These are phyloP conservation scores for Wickerhamiella infanticola DNA, from an alignment of 1,139 yeast species.

Conservation along the genomic window DNA sequence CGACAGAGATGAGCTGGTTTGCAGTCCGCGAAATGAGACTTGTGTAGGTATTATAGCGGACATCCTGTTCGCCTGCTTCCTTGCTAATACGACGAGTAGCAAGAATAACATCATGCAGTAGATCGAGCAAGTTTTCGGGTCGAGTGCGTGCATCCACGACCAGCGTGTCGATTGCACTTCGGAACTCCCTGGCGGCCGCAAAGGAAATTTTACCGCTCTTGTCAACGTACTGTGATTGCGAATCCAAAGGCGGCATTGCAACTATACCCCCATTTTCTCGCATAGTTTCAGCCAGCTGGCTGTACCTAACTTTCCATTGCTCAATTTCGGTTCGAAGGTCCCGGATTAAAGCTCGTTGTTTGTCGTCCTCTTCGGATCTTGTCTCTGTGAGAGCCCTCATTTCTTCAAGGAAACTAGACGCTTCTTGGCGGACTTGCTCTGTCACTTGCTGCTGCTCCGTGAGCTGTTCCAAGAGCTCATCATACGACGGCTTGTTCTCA, in stretches of 20 bases:
- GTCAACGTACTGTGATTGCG: background rate
- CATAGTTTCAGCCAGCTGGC: constrained; percentile 21
- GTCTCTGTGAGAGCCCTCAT: constrained; percentile 26
- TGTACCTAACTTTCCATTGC: constrained; percentile 26
- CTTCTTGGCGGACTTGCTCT: constrained; percentile 29
- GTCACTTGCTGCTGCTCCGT: constrained; percentile 25
- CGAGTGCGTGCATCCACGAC: constrained; percentile 8
- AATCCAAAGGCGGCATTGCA: background rate
- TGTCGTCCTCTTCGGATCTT: constrained; percentile 16
- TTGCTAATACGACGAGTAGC: constrained; percentile 24
- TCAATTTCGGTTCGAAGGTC: constrained; percentile 22
- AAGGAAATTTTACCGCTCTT: constrained; percentile 2
- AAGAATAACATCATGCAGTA: constrained; percentile 23
- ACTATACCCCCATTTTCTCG: constrained; percentile 2
- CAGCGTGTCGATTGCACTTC: constrained; percentile 8
- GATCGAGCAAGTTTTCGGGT: constrained; percentile 14
- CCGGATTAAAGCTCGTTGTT: constrained; percentile 18
- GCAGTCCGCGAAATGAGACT: constrained; percentile 48
- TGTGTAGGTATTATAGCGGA: constrained; percentile 19
- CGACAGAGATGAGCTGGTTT: constrained; percentile 61
- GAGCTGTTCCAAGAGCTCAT: constrained; percentile 17
- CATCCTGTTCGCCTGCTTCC: constrained; percentile 27
- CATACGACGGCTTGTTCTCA: constrained; percentile 1
- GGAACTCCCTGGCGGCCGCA: constrained; percentile 4
- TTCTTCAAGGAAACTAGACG: constrained; percentile 26